Percentiles rank a stretch among this genome's conserved stretches.
Conservation (phyloP, 257 asterid genomes). For the Misopates orontium region DNA sequence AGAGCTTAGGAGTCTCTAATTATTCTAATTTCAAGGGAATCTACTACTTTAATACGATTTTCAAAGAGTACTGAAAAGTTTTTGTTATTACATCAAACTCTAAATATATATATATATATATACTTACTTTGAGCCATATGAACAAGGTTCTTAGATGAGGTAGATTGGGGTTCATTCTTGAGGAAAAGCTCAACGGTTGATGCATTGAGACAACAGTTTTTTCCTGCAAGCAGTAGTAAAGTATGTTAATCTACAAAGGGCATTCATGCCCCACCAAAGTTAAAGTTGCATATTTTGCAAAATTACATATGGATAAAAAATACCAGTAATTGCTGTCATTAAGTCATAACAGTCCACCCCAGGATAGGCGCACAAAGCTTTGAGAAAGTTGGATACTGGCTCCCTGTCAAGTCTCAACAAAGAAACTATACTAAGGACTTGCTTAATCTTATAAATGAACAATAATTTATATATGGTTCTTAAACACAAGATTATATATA, state of each 20-base stretch:
- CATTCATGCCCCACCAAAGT: too few species aligned
- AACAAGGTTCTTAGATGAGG: conserved; percentile 75
- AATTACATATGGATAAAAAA: background rate
- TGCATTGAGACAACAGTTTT: conserved; percentile 72
- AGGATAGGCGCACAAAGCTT: conserved; percentile 41
- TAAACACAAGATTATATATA: background rate
- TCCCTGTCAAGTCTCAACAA: conserved; percentile 38
- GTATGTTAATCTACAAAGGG: too few species aligned
- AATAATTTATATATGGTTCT: too few species aligned
- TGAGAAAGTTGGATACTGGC: conserved; percentile 43
- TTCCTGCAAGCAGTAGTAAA: conserved; percentile 38
- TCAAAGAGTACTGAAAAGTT: background rate
- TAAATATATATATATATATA: background rate
- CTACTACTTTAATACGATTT: too few species aligned
- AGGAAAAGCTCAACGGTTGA: conserved; percentile 61
- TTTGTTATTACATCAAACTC: background rate
- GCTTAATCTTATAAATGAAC: too few species aligned
- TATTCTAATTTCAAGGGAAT: too few species aligned
- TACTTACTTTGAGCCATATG: conserved; percentile 89
- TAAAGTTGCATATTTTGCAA: too few species aligned
- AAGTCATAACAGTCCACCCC: conserved; percentile 68
- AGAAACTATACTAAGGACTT: background rate
- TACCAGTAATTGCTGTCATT: conserved; percentile 66
- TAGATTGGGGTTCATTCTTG: conserved; percentile 76
- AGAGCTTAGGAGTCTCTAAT: too few species aligned